Evolutionary conservation across 345 rosid species (phyloP), one percentile per base, ranked within the genome.

Genomic region (Hibiscus mutabilis): DNA sequence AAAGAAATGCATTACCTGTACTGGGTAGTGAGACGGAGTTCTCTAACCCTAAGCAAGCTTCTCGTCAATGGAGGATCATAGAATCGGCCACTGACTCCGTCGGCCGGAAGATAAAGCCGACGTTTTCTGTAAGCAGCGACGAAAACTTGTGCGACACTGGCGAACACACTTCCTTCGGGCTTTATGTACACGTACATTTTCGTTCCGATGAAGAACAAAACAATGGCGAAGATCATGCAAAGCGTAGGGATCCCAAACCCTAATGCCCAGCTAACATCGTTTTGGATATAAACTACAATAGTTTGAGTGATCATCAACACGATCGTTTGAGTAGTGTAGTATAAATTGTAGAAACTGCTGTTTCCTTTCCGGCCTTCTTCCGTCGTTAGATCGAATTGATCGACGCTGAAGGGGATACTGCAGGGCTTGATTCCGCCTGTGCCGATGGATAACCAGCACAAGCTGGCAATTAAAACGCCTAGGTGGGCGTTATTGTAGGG

Each of bases 341-440:
- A 92, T 89, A 95, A 89, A 18, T 88, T 93, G 75, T 75, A 91
- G 75, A 86, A 93, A 73, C 88, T 91, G 71, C 60, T 87, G 66
- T 84, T 80, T 55, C 89, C 97, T 77, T 81, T 84, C n/a, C 51
- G 40, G 14, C 98, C 98, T 67, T 85, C 79, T 49, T 87, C 92
- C 0, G 91, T 91, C 31, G 87, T 73, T 5, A 76, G 76, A 64
- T 93, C 96, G 59, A 93, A 91, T 61, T 93, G 97, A 60, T 91
- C 97, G 0, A 93, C 86, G 18, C 92, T 85, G 71, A 93, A 93
- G 0, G 98, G 98, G 52, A 91, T 81, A 72, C 89, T 82, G 71
- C 94, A 87, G 0, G 98, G 92, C 5, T 92, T 80, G 61, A 91
- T 85, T 16, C 97, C 98, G 7, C 94, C 92, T 1, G 87, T 73